A percentile compares a stretch with the other conserved stretches of the same genome.
phyloP scores from a whole-genome alignment of 148 eudicot genomes.

The Pharnaceum exiguum region DNA sequence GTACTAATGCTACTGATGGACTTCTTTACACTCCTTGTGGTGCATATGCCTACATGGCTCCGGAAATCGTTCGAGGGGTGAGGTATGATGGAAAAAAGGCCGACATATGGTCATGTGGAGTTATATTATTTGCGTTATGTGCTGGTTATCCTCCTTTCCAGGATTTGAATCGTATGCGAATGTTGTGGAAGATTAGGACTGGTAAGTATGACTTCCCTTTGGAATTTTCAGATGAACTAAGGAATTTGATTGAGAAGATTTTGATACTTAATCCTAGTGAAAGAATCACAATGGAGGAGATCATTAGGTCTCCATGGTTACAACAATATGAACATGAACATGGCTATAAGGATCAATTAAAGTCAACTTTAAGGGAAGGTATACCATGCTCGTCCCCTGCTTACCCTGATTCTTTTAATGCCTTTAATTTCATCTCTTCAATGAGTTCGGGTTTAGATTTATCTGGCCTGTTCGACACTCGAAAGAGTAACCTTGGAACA shows the following conservation, averaged over 20 bases:
- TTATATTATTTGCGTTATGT: slow-evolving; percentile 32
- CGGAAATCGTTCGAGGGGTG: slow-evolving; percentile 35
- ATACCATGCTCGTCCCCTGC: slow-evolving; percentile 17
- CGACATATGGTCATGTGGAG: slow-evolving; percentile 63
- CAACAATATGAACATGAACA: slow-evolving; percentile 1
- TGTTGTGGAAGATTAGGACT: slow-evolving; percentile 36
- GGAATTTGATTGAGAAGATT: slow-evolving; percentile 27
- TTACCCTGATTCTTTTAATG: slow-evolving; percentile 34
- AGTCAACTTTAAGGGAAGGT: slow-evolving; percentile 15
- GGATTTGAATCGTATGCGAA: slow-evolving; percentile 33
- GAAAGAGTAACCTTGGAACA: slow-evolving; percentile 16
- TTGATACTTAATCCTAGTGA: slow-evolving; percentile 29
- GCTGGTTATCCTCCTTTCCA: slow-evolving; percentile 47
- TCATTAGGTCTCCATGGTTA: slow-evolving; percentile 50
- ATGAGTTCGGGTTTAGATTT: slow-evolving; percentile 64
- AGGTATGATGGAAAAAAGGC: slow-evolving; percentile 36
- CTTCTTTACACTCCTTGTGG: slow-evolving; percentile 52
- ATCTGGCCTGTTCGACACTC: slow-evolving; percentile 41
- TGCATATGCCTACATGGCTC: slow-evolving; percentile 58
- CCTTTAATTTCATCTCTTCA: slow-evolving; percentile 51
- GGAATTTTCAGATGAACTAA: slow-evolving; percentile 24
- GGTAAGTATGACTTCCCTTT: slow-evolving; percentile 28
- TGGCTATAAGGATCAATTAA: slow-evolving; percentile 1
- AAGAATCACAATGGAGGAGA: slow-evolving; percentile 29
- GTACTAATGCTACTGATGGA: slow-evolving; percentile 8